Evolutionary conservation across 2,329 filamentous ascomycete species (phyloP), one percentile per base, ranked within the genome.

Genomic region (Fusarium transvaalense): DNA sequence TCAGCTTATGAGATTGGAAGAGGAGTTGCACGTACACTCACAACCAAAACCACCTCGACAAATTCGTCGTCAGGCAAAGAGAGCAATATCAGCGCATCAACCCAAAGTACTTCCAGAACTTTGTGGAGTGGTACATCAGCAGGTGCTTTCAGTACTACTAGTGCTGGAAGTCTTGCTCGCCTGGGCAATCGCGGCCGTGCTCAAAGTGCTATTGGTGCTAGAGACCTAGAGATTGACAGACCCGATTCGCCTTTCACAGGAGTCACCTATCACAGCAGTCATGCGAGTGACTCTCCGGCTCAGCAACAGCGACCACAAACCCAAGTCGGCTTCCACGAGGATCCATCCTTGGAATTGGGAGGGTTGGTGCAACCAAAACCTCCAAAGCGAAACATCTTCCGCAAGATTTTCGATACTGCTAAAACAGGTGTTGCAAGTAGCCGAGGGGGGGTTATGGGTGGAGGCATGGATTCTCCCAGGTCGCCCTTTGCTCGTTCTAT

Each of bases 81-180:
- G 68, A 94, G 91, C 68, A 88, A 87, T 43, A 92, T 88, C 69
- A 94, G 92, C 68, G 88, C 86, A 39, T 92, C 90, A 68, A 94
- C 92, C 1, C 89, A 92, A 71, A 89, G 89, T 76, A 97, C 93
- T 17, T 89, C 91, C 71, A 89, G 91, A 72, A 98, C 93, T 74
- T 79, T 99, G 42, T 97, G 97, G 95, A 98, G 95, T 77, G 96
- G 95, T 5, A 86, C 88, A 53, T 98, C 96, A 54, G 96, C 96
- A 1, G 90, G 94, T 51, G 95, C 88, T 14, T 93, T 97, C 79
- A 98, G 95, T 78, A 92, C 94, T 51, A 98, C 96, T 17, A 98
- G 96, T 79, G 96, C 96, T 17, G 96, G 94, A 55, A 98, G 95
- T 79, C 88, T 97, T 68, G 94, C 94, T 31, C 89, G 94, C 64